phyloP scores from a whole-genome alignment of 2,329 filamentous ascomycete species.

The Cadophora malorum region DNA sequence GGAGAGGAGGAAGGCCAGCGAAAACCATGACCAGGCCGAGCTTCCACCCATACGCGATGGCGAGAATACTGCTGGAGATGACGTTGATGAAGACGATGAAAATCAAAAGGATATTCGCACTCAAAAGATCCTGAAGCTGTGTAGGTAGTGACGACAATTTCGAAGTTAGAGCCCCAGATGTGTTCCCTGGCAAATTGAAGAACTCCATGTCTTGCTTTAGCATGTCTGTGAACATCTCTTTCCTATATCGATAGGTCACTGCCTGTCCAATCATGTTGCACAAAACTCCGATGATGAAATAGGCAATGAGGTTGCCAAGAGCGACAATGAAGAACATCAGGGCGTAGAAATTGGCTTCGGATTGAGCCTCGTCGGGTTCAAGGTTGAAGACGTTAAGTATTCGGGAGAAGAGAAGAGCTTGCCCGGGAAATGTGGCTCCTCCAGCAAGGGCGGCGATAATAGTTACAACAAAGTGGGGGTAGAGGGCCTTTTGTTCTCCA shows the following conservation, averaged over 20 bases:
- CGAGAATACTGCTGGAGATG: slow-evolving; percentile 48
- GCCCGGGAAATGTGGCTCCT: slow-evolving; percentile 49
- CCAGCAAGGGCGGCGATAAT: slow-evolving; percentile 34
- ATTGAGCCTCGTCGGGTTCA: slow-evolving; percentile 29
- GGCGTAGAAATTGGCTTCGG: slow-evolving; percentile 24
- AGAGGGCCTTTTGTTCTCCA: slow-evolving; percentile 21
- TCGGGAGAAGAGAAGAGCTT: slow-evolving; percentile 43
- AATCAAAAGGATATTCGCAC: slow-evolving; percentile 51
- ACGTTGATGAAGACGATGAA: slow-evolving; percentile 51
- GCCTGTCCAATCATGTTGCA: slow-evolving; percentile 36
- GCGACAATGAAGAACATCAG: slow-evolving; percentile 32
- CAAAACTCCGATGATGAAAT: slow-evolving; percentile 55
- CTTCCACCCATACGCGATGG: slow-evolving; percentile 53
- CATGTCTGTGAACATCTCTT: slow-evolving; percentile 75
- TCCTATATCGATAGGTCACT: slow-evolving; percentile 62
- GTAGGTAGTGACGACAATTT: slow-evolving; percentile 86
- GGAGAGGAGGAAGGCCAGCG: slow-evolving; percentile 50
- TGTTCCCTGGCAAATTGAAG: slow-evolving; percentile 87
- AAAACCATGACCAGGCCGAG: slow-evolving; percentile 53
- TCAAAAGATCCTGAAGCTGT: slow-evolving; percentile 54
- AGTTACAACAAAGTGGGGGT: slow-evolving; percentile 29
- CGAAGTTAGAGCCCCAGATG: slow-evolving; percentile 82
- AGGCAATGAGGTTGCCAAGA: slow-evolving; percentile 15
- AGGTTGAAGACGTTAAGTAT: slow-evolving; percentile 41
- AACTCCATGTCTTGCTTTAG: slow-evolving; percentile 90